Evolutionary conservation across 2,329 filamentous ascomycete genomes (phyloP), one percentile per base, ranked within the genome.

Genomic region (Cryphonectria japonica): DNA sequence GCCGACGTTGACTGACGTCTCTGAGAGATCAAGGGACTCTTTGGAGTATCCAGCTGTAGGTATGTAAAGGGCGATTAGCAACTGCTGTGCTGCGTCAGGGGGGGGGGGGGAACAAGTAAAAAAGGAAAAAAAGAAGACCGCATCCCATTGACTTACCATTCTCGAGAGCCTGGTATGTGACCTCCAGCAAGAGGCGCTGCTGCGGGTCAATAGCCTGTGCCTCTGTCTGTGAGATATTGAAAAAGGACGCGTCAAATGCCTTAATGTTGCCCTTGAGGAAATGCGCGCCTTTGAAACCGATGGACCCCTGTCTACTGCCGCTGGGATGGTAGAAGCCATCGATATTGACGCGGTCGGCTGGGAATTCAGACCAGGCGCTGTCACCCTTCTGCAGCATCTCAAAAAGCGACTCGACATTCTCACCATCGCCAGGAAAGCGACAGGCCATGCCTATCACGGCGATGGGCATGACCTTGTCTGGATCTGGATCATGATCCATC

Each of bases 381-480:
- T 90, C 84, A 16, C 91, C 91, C 74, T 89, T 86, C 75, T 88
- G 85, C 11, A 94, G 82, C 1, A 93, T 81, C 46, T 92, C 87
- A 91, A 91, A 93, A 67, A 92, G 87, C 43, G 85, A 83, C 54
- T 91, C 88, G 63, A 86, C 85, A 75, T 84, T 86, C 29, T 86
- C 85, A 71, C 89, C 88, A 70, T 76, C 75, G 52, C 87, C 80
- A 14, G 90, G 90, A 77, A 91, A 90, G 66, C 90, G 85, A 74
- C 90, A 89, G 62, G 90, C 87, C 84, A 91, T 89, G 73, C 89
- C 89, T 61, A 92, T 86, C 71, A 92, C 91, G 73, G 90, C 90
- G 76, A 92, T 88, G 78, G 90, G 71, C 64, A 71, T 41, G 34
- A 72, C 69, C 34, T 65, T 67, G 46, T 72, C 71, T 34, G 64